Base-by-base conservation (phyloP, 257 asterid species). In the Linaria vulgaris region DNA sequence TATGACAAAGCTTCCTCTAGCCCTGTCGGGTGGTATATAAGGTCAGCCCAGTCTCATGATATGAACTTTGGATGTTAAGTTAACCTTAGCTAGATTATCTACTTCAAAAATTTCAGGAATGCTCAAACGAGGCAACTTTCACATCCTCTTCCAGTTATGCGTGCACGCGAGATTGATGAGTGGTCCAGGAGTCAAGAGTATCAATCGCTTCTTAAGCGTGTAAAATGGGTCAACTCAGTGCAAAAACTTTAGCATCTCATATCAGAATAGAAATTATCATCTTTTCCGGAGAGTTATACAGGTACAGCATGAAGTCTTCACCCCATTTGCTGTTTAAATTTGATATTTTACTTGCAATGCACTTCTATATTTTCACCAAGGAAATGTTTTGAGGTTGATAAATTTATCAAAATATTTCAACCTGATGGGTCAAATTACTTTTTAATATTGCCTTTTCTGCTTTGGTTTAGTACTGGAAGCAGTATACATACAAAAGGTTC, bases 121-220 rank as follows among this genome's bases (percentile, higher is more conserved):
- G 97, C 97, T 78, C 97, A 91, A 78, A 88, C 90, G 7, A 84
- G 91, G 72, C 97, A 91, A 75, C 94, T 91, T 73, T 91, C 97
- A 6, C 97, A 88, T 67, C 97, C 97, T 71, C 96, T 91, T 68
- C 96, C 94, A 3, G 96, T 91, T 78, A 74, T 91, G 59, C 95
- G 95, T 67, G 98, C 98, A 14, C 85, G 90, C 3, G 98, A 88
- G 83, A 88, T 88, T 60, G 98, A 91, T 78, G 95, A 84, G 74
- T 91, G 98, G 96, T 88, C 98, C 70, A 84, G 88, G 80, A 86
- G 98, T 69, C 66, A 54, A 69, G 95, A 88, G 69, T 91, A 84
- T 77, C 80, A 56, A 61, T 76, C 86, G 63, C 95, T 91, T 77
- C 67, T 83, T 24, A 75, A 79, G 60, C 90, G 81, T 24, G 78